Percentiles rank a stretch among this genome's conserved stretches.
Evolutionary conservation across 2,329 filamentous ascomycete genomes (phyloP).

Genomic region (Hypoxylon sp.): DNA sequence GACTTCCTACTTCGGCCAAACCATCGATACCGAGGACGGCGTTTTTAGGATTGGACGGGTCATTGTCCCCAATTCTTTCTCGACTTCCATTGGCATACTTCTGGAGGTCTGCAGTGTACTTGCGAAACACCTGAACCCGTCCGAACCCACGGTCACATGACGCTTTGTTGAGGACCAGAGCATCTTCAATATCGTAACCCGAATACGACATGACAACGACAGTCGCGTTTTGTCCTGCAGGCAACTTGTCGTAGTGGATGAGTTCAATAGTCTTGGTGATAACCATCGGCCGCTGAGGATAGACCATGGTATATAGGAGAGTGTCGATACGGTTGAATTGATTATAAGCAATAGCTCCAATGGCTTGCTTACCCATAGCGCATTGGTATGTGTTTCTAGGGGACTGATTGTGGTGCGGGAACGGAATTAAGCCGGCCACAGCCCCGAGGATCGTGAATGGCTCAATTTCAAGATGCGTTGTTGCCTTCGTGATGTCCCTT

Average conservation of each 20-base stretch:
- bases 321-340: slow-evolving; percentile 98
- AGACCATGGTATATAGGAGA: slow-evolving; percentile 95
- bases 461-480: slow-evolving; percentile 97
- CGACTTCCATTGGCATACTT: slow-evolving; percentile 86
- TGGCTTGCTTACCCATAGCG: slow-evolving; percentile 99
- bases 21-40: slow-evolving; percentile 89
- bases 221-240: slow-evolving; percentile 95
- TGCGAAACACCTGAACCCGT: slow-evolving; percentile 97
- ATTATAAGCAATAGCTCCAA: slow-evolving; percentile 97
- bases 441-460: slow-evolving; percentile 97
- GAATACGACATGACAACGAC: slow-evolving; percentile 99
- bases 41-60: slow-evolving; percentile 71
- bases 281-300: slow-evolving; percentile 97
- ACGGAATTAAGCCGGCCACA: slow-evolving; percentile 95
- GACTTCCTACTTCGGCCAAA: slow-evolving; percentile 86
- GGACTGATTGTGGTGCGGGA: slow-evolving; percentile 98
- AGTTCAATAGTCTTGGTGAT: slow-evolving; percentile 97
- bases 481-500: slow-evolving; percentile 82
- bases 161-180: slow-evolving; percentile 95
- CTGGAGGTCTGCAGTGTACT: slow-evolving; percentile 88
- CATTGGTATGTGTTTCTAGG: slow-evolving; percentile 99
- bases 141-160: slow-evolving; percentile 96
- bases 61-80: slow-evolving; percentile 77
- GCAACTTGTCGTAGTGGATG: slow-evolving; percentile 96
- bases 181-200: slow-evolving; percentile 99